Conservation (phyloP, 148 eudicot species). For the Drosera capensis region DNA sequence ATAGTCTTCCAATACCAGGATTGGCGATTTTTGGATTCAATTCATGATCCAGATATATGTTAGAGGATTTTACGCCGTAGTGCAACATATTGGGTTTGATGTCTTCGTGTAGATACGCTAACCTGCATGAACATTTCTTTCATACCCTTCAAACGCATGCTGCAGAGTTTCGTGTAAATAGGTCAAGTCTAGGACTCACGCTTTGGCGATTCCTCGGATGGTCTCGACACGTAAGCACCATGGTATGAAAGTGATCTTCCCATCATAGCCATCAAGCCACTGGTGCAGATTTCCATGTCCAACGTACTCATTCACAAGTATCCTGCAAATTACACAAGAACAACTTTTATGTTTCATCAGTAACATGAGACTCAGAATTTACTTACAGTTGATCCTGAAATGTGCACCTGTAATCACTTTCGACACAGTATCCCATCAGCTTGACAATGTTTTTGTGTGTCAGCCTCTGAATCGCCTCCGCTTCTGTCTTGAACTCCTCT, state of each 20-base stretch:
- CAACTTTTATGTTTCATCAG: not conserved
- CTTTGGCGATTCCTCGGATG: slow-evolving; percentile 30
- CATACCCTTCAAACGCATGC: not conserved
- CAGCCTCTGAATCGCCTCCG: slow-evolving; percentile 18
- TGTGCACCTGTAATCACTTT: slow-evolving; percentile 20
- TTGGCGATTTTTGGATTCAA: slow-evolving; percentile 37
- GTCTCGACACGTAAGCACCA: slow-evolving; percentile 32
- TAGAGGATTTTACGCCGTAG: slow-evolving; percentile 28
- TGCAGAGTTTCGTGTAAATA: too few species aligned
- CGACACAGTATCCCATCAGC: slow-evolving; percentile 24
- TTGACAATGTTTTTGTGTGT: slow-evolving; percentile 35
- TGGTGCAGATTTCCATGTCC: slow-evolving; percentile 32
- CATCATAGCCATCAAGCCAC: slow-evolving; percentile 27
- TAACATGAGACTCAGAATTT: not conserved
- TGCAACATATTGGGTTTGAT: slow-evolving; percentile 17
- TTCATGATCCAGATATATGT: slow-evolving; percentile 22
- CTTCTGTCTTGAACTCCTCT: slow-evolving; percentile 17
- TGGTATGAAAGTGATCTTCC: not conserved
- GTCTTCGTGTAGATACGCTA: slow-evolving; percentile 34
- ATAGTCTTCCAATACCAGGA: slow-evolving; percentile 13
- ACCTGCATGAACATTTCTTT: slow-evolving; percentile 8
- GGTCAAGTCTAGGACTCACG: too few species aligned
- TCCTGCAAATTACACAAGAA: slow-evolving; percentile 7
- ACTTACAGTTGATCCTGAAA: not conserved
- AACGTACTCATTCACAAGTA: slow-evolving; percentile 30